phyloP scores from a whole-genome alignment of 2,329 filamentous ascomycete species.

The Fusarium dlaminii region DNA sequence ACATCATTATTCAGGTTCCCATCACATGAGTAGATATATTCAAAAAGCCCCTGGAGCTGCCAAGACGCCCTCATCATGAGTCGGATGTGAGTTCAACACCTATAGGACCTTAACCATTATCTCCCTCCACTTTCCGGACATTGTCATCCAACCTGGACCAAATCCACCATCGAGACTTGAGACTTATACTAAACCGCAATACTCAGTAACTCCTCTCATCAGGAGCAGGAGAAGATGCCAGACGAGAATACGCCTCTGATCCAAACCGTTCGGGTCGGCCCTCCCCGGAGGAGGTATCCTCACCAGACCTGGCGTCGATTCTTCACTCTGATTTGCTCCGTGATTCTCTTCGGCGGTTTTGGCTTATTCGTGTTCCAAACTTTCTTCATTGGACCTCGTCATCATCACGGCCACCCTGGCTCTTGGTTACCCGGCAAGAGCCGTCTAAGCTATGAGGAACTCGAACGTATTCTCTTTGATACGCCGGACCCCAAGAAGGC shows the following conservation, averaged over 20 bases:
- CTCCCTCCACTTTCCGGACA: slow-evolving; percentile 23
- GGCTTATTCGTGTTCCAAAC: slow-evolving; percentile 60
- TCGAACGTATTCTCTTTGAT: slow-evolving; percentile 66
- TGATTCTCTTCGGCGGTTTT: slow-evolving; percentile 62
- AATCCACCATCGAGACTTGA: not conserved
- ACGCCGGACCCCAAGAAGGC: slow-evolving; percentile 67
- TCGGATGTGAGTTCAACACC: slow-evolving; percentile 35
- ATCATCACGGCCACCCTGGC: slow-evolving; percentile 46
- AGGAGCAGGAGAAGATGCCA: slow-evolving; percentile 50
- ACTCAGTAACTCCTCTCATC: slow-evolving; percentile 21
- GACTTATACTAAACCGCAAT: slow-evolving; percentile 3
- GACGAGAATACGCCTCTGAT: slow-evolving; percentile 74
- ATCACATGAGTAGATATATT: slow-evolving; percentile 5
- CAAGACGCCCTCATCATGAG: slow-evolving; percentile 32
- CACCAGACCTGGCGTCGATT: slow-evolving; percentile 71
- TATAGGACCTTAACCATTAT: not conserved
- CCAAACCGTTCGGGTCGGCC: slow-evolving; percentile 66
- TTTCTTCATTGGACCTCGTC: slow-evolving; percentile 52
- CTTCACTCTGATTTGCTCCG: slow-evolving; percentile 69
- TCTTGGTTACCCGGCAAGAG: slow-evolving; percentile 42
- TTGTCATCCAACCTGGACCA: slow-evolving; percentile 2
- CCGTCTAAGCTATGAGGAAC: slow-evolving; percentile 55
- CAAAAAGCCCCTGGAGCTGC: slow-evolving; percentile 9
- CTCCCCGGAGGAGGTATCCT: slow-evolving; percentile 63
- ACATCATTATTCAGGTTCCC: not conserved